A percentile compares a stretch with the other conserved stretches of the same genome.
Evolutionary conservation across 2,329 filamentous ascomycete species (phyloP).

Genomic region (Cercospora sesami): DNA sequence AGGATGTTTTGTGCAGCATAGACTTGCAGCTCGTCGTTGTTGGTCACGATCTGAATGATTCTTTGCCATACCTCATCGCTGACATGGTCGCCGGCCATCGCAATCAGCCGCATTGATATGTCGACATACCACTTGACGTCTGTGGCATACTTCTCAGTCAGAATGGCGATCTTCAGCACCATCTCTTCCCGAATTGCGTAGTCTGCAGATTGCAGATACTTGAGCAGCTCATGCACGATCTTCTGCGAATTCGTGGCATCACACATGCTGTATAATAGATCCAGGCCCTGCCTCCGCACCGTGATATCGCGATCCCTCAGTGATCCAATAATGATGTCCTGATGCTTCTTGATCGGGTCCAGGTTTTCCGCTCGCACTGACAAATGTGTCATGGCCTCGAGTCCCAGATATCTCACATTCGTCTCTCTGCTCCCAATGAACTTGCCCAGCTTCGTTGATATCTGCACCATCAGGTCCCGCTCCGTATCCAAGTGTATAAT

Average conservation of each 20-base stretch:
- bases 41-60: slow-evolving; percentile 97
- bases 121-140: slow-evolving; percentile 99
- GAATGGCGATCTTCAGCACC: slow-evolving; percentile 97
- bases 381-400: slow-evolving; percentile 98
- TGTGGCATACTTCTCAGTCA: slow-evolving; percentile 97
- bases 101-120: slow-evolving; percentile 88
- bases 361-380: slow-evolving; percentile 90
- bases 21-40: slow-evolving; percentile 96
- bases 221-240: slow-evolving; percentile 89
- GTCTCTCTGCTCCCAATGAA: slow-evolving; percentile 97
- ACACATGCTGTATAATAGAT: slow-evolving; percentile 99
- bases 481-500: slow-evolving; percentile 98
- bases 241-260: slow-evolving; percentile 90
- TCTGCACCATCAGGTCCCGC: slow-evolving; percentile 91
- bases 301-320: slow-evolving; percentile 95
- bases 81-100: slow-evolving; percentile 96
- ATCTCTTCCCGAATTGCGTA: slow-evolving; percentile 98
- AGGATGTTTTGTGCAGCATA: slow-evolving; percentile 94
- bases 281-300: slow-evolving; percentile 90
- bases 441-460: slow-evolving; percentile 83
- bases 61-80: slow-evolving; percentile 99
- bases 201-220: slow-evolving; percentile 93
- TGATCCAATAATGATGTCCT: slow-evolving; percentile 91
- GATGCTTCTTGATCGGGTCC: slow-evolving; percentile 96
- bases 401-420: slow-evolving; percentile 90